These are phyloP conservation scores for Amylocarpus encephaloides DNA, from an alignment of 2,329 filamentous ascomycete genomes.

Conservation along the genomic window DNA sequence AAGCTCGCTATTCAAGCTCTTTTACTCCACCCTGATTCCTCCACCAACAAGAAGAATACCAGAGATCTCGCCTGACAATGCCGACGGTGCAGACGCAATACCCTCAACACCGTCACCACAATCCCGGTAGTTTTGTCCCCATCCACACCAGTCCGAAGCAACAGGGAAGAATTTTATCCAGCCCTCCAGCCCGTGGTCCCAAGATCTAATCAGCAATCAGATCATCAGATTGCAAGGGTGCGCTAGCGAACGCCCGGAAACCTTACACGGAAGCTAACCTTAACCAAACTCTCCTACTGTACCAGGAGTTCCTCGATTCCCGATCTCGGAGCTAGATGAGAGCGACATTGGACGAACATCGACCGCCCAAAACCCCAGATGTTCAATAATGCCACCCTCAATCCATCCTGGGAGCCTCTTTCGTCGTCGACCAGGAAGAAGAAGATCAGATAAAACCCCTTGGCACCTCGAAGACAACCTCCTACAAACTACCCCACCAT, in stretches of 20 bases:
- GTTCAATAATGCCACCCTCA: background rate
- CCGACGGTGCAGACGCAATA: too few species aligned
- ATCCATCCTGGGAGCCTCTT: background rate
- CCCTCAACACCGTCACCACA: too few species aligned
- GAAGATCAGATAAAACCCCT: constrained; percentile 21
- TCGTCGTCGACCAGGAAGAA: background rate
- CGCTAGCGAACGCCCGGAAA: too few species aligned
- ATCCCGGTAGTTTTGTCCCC: background rate
- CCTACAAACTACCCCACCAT: too few species aligned
- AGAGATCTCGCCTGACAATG: too few species aligned
- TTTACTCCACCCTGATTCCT: too few species aligned
- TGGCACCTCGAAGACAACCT: constrained; percentile 1
- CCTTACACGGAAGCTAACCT: too few species aligned
- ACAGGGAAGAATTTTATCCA: constrained; percentile 23
- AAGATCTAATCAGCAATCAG: constrained; percentile 45
- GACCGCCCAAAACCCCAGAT: too few species aligned
- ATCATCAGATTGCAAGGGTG: constrained; percentile 44
- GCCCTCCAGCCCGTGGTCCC: background rate
- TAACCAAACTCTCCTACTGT: too few species aligned
- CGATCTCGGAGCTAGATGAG: background rate
- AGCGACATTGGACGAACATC: background rate
- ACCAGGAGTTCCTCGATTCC: background rate
- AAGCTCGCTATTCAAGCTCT: too few species aligned
- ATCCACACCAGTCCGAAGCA: background rate
- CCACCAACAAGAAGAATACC: too few species aligned